Conservation (phyloP, 176 grass and related monocot species). For the Oryza glaberrima region DNA sequence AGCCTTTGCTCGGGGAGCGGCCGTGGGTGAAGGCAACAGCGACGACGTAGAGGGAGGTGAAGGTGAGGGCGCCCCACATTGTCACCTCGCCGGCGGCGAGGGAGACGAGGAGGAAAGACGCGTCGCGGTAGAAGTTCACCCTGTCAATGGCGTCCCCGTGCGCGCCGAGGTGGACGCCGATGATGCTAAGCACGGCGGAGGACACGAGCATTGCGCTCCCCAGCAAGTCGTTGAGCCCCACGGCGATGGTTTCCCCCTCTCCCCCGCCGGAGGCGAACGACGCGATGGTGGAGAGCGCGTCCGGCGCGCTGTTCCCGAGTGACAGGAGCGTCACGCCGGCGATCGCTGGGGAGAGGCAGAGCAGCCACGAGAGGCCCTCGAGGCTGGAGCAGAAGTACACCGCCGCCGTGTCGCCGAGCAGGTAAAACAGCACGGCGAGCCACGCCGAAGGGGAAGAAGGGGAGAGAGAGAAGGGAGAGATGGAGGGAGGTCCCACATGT, state of each 20-base stretch:
- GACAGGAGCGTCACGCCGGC: too few species aligned
- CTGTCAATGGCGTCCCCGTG: conserved; percentile 38
- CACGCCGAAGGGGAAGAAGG: too few species aligned
- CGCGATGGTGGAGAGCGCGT: conserved; percentile 30
- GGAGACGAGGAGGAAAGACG: conserved; percentile 56
- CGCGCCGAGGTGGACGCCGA: conserved; percentile 46
- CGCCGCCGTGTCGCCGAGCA: too few species aligned
- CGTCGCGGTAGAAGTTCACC: conserved; percentile 61
- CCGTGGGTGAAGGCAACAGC: conserved; percentile 53
- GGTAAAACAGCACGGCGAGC: too few species aligned
- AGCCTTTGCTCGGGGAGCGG: background rate
- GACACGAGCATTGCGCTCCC: conserved; percentile 58
- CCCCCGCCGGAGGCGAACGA: conserved; percentile 23
- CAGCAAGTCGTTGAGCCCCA: conserved; percentile 68
- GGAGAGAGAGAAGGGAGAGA: too few species aligned
- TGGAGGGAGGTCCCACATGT: too few species aligned
- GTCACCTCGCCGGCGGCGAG: conserved; percentile 57
- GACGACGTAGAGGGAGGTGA: conserved; percentile 62
- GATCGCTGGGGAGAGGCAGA: too few species aligned
- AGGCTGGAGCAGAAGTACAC: too few species aligned
- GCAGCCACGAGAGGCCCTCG: too few species aligned
- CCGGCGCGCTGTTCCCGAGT: too few species aligned
- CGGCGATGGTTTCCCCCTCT: background rate
- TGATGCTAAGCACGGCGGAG: conserved; percentile 8
- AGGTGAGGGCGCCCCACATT: conserved; percentile 50